Base-by-base conservation (phyloP, 495 filamentous ascomycete genomes). In the Cercophora scortea region DNA sequence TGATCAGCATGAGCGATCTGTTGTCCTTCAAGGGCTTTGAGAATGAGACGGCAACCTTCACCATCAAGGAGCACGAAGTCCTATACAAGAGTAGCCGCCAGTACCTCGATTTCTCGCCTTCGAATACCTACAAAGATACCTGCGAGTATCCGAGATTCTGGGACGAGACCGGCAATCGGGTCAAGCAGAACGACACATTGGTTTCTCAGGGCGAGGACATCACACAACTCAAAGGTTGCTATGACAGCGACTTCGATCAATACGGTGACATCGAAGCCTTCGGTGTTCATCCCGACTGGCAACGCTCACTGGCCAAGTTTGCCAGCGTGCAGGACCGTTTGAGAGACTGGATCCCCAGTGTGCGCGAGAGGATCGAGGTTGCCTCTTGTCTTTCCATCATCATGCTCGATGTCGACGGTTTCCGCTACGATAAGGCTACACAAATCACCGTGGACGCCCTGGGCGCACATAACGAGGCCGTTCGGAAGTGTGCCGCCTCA, bases 251-350 rank as follows among this genome's bases (percentile, higher is more conserved):
- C 32, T 87, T 85, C 53, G 82, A 86, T 51, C 42, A 59, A 62
- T 86, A 84, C 49, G 83, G 83, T 41, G 82, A 85, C 58, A 78
- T 77, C 32, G 81, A 82, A 59, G 79, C 82, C 9, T 85, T 86
- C 50, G 83, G 82, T 52, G 77, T 79, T 16, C 84, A 73, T 50
- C 84, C 84, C 6, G 82, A 85, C 53, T 87, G 79, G 77, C 71
- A 86, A 55, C 60, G 60, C 42, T 75, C 85, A 56, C 68, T 88
- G 35, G 78, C 83, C 9, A 87, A 87, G 55, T 87, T 87, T 60
- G 81, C 82, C 40, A 84, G 76, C 38, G 85, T 87, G 3, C 84
- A 88, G 62, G 84, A 88, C 60, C 81, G 84, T 53, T 67, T 88
- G 17, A 75, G 84, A 32, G 84, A 87, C 62, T 88, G 84, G 84